phyloP scores from a whole-genome alignment of 208 protist species.

The Phytomonas sp. region DNA sequence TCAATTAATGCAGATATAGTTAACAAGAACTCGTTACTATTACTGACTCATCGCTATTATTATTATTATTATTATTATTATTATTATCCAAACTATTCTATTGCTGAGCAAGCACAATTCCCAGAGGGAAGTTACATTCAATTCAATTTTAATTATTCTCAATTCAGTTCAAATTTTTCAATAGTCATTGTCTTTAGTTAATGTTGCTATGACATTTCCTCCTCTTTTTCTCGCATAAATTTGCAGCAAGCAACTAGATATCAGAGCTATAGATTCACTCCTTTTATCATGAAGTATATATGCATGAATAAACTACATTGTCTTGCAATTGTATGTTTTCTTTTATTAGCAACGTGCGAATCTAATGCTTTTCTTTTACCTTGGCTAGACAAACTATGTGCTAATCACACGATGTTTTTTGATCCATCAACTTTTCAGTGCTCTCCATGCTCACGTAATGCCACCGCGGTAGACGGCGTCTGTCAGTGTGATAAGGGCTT shows the following conservation, averaged over 20 bases:
- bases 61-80: too few species aligned
- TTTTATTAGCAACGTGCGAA: neutral
- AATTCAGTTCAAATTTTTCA: neutral
- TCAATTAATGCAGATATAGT: neutral
- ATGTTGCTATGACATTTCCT: neutral
- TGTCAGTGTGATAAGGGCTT: conserved; percentile 30
- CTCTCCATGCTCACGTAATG: conserved; percentile 13
- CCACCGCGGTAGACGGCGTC: conserved; percentile 6
- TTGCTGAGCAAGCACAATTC: neutral
- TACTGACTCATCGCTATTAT: neutral
- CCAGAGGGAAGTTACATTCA: neutral
- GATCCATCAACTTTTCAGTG: conserved; percentile 13
- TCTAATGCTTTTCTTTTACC: neutral
- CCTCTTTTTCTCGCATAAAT: neutral
- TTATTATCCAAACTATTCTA: neutral
- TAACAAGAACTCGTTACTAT: neutral
- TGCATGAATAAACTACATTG: neutral
- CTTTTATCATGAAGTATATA: neutral
- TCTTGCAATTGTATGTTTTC: neutral
- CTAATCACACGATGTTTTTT: conserved; percentile 7
- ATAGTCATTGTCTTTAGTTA: neutral
- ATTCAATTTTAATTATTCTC: neutral
- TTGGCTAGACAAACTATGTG: neutral
- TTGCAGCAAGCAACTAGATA: neutral
- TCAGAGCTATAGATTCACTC: neutral